Evolutionary conservation across 495 filamentous ascomycete genomes (phyloP).

Genomic region (Aspergillus incahuasiensis): DNA sequence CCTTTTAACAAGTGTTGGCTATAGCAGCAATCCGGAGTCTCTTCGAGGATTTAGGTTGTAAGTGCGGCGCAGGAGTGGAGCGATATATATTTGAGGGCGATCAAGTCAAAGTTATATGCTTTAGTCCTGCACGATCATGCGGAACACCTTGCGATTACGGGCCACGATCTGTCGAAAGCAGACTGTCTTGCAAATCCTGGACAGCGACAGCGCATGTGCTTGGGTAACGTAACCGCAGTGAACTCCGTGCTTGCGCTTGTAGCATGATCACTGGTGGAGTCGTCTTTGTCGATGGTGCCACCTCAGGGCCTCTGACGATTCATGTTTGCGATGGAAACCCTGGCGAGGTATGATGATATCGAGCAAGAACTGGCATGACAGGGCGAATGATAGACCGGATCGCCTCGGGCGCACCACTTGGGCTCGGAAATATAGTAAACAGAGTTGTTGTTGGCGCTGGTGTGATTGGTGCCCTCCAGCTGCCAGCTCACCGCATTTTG

Average conservation of each 20-base stretch:
- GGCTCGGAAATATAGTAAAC: conserved; percentile 3
- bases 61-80: not conserved
- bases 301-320: not conserved
- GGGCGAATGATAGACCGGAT: not conserved
- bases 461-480: conserved; percentile 14
- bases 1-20: not conserved
- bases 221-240: not conserved
- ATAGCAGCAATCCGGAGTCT: not conserved
- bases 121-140: conserved; percentile 6
- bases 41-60: not conserved
- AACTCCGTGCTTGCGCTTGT: not conserved
- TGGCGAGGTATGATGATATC: not conserved
- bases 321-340: not conserved
- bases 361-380: not conserved
- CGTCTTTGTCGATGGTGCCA: not conserved
- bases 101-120: not conserved
- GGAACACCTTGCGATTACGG: not conserved
- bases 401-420: not conserved
- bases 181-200: not conserved
- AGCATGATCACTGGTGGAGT: conserved; percentile 1
- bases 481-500: conserved; percentile 21
- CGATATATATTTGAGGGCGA: not conserved
- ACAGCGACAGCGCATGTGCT: conserved; percentile 1
- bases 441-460: not conserved
- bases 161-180: not conserved